Conservation (phyloP, 2,329 filamentous ascomycete genomes). For the Cryphonectria radicalis region DNA sequence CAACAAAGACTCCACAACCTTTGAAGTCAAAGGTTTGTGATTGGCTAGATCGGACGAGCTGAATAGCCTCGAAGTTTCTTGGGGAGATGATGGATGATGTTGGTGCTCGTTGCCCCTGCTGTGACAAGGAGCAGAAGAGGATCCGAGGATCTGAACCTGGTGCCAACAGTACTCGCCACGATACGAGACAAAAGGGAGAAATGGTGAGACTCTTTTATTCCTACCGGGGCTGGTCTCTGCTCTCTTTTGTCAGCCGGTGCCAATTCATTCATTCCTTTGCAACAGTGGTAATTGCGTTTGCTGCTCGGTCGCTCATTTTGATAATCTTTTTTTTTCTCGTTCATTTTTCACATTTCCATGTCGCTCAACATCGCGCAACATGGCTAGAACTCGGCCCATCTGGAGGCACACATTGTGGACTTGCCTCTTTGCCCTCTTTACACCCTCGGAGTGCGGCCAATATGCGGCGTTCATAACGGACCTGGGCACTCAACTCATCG, state of each 20-base stretch:
- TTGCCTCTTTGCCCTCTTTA: background rate
- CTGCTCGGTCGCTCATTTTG: background rate
- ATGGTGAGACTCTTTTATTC: background rate
- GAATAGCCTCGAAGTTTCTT: background rate
- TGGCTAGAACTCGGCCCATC: background rate
- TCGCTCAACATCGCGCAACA: background rate
- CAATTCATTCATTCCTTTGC: background rate
- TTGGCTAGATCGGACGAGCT: background rate
- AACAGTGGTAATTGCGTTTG: background rate
- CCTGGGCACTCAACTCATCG: constrained; percentile 13
- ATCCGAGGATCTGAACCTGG: constrained; percentile 2
- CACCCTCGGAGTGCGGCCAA: background rate
- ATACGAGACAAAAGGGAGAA: background rate
- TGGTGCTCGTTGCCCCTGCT: background rate
- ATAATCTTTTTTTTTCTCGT: background rate
- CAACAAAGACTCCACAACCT: background rate
- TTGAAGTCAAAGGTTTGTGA: background rate
- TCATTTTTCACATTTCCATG: background rate
- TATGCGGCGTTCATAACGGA: constrained; percentile 17
- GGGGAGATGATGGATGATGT: background rate
- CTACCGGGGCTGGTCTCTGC: background rate
- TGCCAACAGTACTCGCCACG: background rate
- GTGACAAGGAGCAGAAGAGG: constrained; percentile 1
- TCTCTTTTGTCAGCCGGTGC: background rate
- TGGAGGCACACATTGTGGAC: background rate